Evolutionary conservation across 108 stramenopile species (phyloP), one percentile per base, ranked within the genome.

Genomic region (Asterionellopsis glacialis): DNA sequence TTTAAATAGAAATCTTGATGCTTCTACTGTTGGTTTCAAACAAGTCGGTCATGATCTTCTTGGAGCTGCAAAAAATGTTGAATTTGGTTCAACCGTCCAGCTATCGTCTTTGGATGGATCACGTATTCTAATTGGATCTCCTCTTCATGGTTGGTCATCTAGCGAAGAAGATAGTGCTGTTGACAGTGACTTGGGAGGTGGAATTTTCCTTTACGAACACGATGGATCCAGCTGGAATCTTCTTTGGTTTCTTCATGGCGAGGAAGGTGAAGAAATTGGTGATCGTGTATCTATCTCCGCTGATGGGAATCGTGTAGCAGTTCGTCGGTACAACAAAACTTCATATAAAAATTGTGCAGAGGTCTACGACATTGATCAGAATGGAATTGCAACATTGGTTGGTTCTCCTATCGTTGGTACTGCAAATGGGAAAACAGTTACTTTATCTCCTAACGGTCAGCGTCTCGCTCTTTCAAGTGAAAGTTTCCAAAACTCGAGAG

Each of bases 181-280:
- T 2, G 47, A 48, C 47, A 48, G 5, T 9, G 9, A 48, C 9
- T 5, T 33, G 33, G 47, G 9, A 19, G 47, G 47, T 9, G 47
- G 19, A 19, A 21, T 48, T 9, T 48, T 48, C 47, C 47, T 48
- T 21, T 48, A 48, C 47, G 47, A 48, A 2, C 9, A 48, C 9
- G 47, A 48, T 21, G 47, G 47, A 2, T 19, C 5, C 9, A 21
- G 4, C 21, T 48, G 47, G 47, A 48, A 48, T 9, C 47, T 48
- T 21, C 47, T 19, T 48, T 48, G 47, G 47, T 48, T 48, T 48
- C 47, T 48, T 16, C 16, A 48, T 9, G 47, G 47, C 21, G 9
- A 16, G 6, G 9, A 16, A 21, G 47, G 21, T 21, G 47, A 48
- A 48, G 21, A 19, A 9, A 48, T 48, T 5, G 47, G 47, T 1